Base-by-base conservation (phyloP, 148 eudicot genomes). In the Dianthus caryophyllus region DNA sequence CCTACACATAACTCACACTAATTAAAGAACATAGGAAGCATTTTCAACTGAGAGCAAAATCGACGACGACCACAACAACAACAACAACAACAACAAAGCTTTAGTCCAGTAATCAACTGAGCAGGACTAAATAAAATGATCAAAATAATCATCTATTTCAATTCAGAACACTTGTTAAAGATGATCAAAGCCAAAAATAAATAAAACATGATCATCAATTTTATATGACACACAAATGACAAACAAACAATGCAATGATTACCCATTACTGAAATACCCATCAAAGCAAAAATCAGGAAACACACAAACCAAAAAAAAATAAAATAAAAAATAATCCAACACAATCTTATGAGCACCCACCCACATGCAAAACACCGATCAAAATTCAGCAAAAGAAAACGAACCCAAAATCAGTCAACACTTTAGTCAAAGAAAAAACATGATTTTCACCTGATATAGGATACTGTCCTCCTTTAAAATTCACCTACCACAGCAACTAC, bases 311-410 rank as follows among this genome's bases (percentile, higher is more conserved):
- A n/a, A n/a, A n/a, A n/a, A n/a, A n/a, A n/a, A n/a, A n/a, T n/a
- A n/a, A n/a, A n/a, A n/a, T n/a, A n/a, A n/a, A n/a, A n/a, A n/a
- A n/a, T 69, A 68, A 43, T 39, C 54, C 11, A 11, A 1, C 52
- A 14, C 64, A 52, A 70, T 44, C 16, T 31, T 18, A 22, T n/a
- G 14, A 57, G 65, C 65, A 51, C 67, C 60, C 27, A 66, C 75
- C 60, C 27, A 66, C 75, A 76, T 71, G 75, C 79, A 76, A 70
- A 7, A 41, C 4, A 65, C 50, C 22, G 63, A 76, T 70, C 71
- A 70, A 29, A 38, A 31, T 44, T 44, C 62, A 63, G 17, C 69
- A 64, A 44, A 60, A 58, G 47, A 56, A 6, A 59, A 4, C 25
- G 61, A 53, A 63, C 49, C 57, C 70, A 76, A 76, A 17, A 58